phyloP scores from a whole-genome alignment of 768 basidiomycete species.

The Mycena alexandri region DNA sequence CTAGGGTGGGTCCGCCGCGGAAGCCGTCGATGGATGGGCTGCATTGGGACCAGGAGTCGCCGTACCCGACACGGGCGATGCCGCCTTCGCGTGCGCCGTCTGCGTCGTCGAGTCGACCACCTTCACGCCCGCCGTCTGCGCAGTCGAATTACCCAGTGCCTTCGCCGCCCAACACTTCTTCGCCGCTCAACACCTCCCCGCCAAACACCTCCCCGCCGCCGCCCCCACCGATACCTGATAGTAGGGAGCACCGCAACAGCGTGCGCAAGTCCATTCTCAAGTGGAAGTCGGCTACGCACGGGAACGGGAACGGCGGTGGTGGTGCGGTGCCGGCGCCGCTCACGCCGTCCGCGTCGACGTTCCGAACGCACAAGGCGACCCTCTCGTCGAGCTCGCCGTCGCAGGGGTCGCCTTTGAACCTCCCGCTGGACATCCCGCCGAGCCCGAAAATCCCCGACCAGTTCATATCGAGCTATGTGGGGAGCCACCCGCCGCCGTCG shows the following conservation, averaged over 20 bases:
- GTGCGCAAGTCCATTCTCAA: slow-evolving; percentile 82
- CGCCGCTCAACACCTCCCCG: slow-evolving; percentile 37
- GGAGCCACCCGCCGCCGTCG: slow-evolving; percentile 45
- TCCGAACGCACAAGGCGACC: slow-evolving; percentile 33
- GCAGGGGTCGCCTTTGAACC: slow-evolving; percentile 38
- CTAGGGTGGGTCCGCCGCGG: slow-evolving; percentile 55
- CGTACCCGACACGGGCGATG: slow-evolving; percentile 63
- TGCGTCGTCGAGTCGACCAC: slow-evolving; percentile 24
- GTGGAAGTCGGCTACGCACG: slow-evolving; percentile 64
- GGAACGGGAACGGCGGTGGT: slow-evolving; percentile 18
- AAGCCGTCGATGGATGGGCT: slow-evolving; percentile 59
- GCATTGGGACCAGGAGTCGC: slow-evolving; percentile 81
- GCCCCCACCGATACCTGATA: slow-evolving; percentile 9
- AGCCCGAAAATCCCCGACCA: slow-evolving; percentile 73
- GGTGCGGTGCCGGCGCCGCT: slow-evolving; percentile 35
- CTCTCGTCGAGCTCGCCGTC: slow-evolving; percentile 40
- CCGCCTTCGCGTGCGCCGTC: slow-evolving; percentile 39
- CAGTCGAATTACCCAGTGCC: slow-evolving; percentile 45
- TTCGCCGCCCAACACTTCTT: slow-evolving; percentile 40
- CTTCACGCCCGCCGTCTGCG: slow-evolving; percentile 43
- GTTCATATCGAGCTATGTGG: slow-evolving; percentile 46
- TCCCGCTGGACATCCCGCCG: slow-evolving; percentile 66
- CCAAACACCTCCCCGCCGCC: slow-evolving; percentile 36
- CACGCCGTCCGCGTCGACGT: slow-evolving; percentile 34
- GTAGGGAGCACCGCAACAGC: slow-evolving; percentile 54